phyloP scores from a whole-genome alignment of 2,329 filamentous ascomycete species.

The Fusarium denticulatum region DNA sequence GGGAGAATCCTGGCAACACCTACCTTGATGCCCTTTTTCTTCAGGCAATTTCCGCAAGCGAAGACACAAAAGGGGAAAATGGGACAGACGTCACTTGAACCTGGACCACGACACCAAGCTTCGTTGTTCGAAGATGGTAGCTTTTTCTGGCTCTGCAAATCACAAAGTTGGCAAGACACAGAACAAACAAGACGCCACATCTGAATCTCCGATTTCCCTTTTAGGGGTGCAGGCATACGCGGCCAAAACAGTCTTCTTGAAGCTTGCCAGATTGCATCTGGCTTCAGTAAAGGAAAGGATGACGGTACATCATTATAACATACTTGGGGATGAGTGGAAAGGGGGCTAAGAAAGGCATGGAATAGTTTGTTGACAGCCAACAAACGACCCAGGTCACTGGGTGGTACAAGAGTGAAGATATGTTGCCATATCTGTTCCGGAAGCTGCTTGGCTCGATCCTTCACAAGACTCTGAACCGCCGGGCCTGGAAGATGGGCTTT shows the following conservation, averaged over 20 bases:
- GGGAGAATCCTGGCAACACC: slow-evolving; percentile 35
- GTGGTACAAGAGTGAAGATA: slow-evolving; percentile 73
- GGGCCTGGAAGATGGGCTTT: slow-evolving; percentile 12
- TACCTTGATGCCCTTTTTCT: slow-evolving; percentile 72
- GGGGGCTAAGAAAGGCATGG: slow-evolving; percentile 66
- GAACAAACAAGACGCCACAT: slow-evolving; percentile 80
- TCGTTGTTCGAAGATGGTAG: slow-evolving; percentile 48
- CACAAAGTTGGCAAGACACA: slow-evolving; percentile 74
- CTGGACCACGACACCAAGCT: slow-evolving; percentile 69
- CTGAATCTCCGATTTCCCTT: slow-evolving; percentile 72
- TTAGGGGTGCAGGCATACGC: slow-evolving; percentile 74
- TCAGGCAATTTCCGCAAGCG: slow-evolving; percentile 73
- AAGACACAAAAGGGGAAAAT: slow-evolving; percentile 78
- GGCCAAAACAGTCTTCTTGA: slow-evolving; percentile 74
- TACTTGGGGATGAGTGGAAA: slow-evolving; percentile 42
- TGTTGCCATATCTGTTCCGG: slow-evolving; percentile 75
- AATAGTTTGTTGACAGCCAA: slow-evolving; percentile 75
- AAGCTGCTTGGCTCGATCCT: slow-evolving; percentile 49
- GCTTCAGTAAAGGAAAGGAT: slow-evolving; percentile 54
- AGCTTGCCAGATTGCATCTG: slow-evolving; percentile 75
- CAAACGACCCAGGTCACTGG: slow-evolving; percentile 70
- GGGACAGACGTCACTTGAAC: slow-evolving; percentile 66
- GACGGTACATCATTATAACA: slow-evolving; percentile 33
- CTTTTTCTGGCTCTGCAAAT: slow-evolving; percentile 48
- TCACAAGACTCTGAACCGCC: slow-evolving; percentile 5